phyloP scores from a whole-genome alignment of 1,284 basidiomycete species.

The Sanghuangporus sanghuang region DNA sequence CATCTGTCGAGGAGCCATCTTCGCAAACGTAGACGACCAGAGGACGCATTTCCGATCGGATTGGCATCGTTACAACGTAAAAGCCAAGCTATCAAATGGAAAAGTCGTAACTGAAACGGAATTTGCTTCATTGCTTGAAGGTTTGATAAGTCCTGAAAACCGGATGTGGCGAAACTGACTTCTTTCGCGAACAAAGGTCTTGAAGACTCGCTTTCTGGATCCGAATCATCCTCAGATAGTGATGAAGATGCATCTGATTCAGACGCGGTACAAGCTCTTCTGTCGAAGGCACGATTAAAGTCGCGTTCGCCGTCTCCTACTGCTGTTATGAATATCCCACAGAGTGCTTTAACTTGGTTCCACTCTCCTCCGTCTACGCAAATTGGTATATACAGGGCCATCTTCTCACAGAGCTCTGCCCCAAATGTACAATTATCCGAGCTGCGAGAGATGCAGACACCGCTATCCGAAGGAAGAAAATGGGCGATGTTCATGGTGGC shows the following conservation, averaged over 20 bases:
- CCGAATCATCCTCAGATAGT: constrained; percentile 66
- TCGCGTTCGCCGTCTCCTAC: constrained; percentile 44
- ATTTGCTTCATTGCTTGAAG: constrained; percentile 76
- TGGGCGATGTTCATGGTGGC: constrained; percentile 97
- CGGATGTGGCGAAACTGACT: not conserved
- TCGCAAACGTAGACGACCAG: constrained; percentile 78
- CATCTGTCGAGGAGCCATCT: constrained; percentile 68
- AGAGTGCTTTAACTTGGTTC: constrained; percentile 87
- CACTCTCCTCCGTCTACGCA: constrained; percentile 81
- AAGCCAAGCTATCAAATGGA: constrained; percentile 63
- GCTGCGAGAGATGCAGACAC: constrained; percentile 64
- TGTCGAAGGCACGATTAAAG: constrained; percentile 54
- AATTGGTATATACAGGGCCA: constrained; percentile 79
- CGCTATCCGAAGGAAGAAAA: constrained; percentile 59
- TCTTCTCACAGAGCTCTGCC: constrained; percentile 53
- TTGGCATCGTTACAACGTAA: constrained; percentile 98
- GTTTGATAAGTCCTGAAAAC: constrained; percentile 36
- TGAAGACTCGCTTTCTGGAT: constrained; percentile 87
- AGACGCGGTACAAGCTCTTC: constrained; percentile 62
- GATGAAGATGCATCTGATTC: constrained; percentile 44
- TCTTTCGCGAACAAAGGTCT: constrained; percentile 47
- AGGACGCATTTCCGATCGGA: constrained; percentile 88
- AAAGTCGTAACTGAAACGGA: constrained; percentile 61
- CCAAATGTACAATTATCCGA: constrained; percentile 44
- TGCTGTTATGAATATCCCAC: constrained; percentile 39